Evolutionary conservation across 192 early-diverging fungal genomes (phyloP), one percentile per base, ranked within the genome.

Genomic region (Coemansia sp.): DNA sequence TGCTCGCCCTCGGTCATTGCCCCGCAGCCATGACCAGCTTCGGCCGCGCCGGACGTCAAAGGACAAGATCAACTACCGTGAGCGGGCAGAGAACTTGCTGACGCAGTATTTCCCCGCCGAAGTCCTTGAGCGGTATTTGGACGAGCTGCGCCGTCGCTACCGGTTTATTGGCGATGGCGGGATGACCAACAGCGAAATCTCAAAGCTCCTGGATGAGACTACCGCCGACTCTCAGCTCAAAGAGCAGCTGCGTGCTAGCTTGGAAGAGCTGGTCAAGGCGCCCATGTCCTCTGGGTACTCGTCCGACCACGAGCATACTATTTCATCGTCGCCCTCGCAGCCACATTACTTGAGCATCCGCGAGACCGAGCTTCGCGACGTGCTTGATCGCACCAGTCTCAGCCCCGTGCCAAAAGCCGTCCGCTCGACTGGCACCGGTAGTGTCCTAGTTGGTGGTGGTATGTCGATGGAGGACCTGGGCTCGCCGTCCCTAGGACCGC

Each of bases 91-190:
- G 55, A 73, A 44, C 36, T 70, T 85, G 55, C 67, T 85, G 42
- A 80, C 82, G 6, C 82, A 85, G 70, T 85, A 85, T 43, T 85
- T 77, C 61, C 74, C 78, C 5, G 67, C 72, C 38, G 72, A 74
- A 16, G 59, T 80, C 2, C 82, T 85, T 44, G 41, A 68, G 22
- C 68, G 70, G 72, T 85, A 85, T 42, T 69, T 85, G 44, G 76
- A 85, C 34, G 82, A 85, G 75, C 78, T 85, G 62, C 77, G 78
- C 5, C 82, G 76, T 11, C 77, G 78, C 1, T 75, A 85, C 40
- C 78, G 82, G 13, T 85, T 85, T 47, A 85, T 85, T 43, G 82
- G 82, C 29, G 34, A 72, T n/a, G 75, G 78, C 24, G 81, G 76
- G 3, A 84, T 84, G 76, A 78, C 70, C 34, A 40, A 77, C 9